Conservation (phyloP, 2,329 filamentous ascomycete species). For the Madurella fahalii region DNA sequence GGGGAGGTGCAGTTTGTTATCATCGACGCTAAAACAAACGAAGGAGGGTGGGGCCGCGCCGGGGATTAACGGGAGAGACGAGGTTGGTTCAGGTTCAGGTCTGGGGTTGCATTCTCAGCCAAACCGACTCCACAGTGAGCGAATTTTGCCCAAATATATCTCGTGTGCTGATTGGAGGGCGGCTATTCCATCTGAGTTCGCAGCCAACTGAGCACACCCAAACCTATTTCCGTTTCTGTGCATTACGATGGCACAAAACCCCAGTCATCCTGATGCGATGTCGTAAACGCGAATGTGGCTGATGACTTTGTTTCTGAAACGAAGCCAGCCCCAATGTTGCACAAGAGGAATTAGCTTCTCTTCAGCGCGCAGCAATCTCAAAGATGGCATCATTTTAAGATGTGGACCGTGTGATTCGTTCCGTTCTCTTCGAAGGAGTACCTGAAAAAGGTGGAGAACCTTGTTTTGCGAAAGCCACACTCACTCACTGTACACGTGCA, state of each 20-base stretch:
- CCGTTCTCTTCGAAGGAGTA: too few species aligned
- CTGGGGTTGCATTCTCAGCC: too few species aligned
- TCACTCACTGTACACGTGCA: too few species aligned
- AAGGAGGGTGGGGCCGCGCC: too few species aligned
- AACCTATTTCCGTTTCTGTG: neutral
- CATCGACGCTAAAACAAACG: too few species aligned
- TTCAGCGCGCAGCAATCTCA: neutral
- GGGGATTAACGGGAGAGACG: too few species aligned
- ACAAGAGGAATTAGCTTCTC: neutral
- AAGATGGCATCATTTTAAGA: neutral
- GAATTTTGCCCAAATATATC: conserved; percentile 17
- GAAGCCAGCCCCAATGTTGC: neutral
- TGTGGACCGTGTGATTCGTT: neutral
- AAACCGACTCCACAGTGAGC: too few species aligned
- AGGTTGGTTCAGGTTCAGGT: too few species aligned
- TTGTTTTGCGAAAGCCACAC: too few species aligned
- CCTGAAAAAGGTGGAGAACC: too few species aligned
- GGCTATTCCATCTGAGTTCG: neutral
- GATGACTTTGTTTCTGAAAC: neutral
- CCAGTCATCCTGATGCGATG: neutral
- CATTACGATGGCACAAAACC: neutral
- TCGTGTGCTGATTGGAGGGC: conserved; percentile 10
- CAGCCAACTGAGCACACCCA: neutral
- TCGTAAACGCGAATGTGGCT: neutral
- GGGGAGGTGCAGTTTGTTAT: too few species aligned